phyloP scores from a whole-genome alignment of 768 basidiomycete genomes.

The Filobasidium floriforme region DNA sequence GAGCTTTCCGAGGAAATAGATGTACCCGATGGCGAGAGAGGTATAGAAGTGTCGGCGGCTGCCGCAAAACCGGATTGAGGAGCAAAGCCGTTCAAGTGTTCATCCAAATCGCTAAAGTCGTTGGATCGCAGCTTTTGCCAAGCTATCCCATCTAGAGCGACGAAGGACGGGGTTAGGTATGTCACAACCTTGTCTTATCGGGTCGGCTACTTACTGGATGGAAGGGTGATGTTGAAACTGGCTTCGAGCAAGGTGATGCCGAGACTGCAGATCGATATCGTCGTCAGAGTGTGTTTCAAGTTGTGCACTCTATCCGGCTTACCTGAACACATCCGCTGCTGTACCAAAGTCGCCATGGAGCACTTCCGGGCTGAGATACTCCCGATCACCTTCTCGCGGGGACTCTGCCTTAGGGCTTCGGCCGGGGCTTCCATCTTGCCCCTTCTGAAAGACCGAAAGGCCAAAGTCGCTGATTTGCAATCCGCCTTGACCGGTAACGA shows the following conservation, averaged over 20 bases:
- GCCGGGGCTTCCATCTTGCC: background rate
- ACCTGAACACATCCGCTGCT: conserved; percentile 96
- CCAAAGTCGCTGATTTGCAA: conserved; percentile 99
- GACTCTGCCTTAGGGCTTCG: background rate
- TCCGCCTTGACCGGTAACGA: conserved; percentile 75
- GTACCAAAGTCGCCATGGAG: conserved; percentile 83
- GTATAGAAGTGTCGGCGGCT: background rate
- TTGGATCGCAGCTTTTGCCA: conserved; percentile 90
- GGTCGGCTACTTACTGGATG: conserved; percentile 59
- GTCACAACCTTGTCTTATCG: too few species aligned
- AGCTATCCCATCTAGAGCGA: conserved; percentile 63
- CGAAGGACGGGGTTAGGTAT: background rate
- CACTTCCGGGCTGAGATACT: conserved; percentile 94
- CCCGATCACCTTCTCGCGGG: conserved; percentile 82
- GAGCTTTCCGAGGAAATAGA: conserved; percentile 17
- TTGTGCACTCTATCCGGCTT: conserved; percentile 41
- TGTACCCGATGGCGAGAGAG: conserved; percentile 7
- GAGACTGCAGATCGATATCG: conserved; percentile 52
- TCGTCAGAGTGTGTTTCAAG: conserved; percentile 23
- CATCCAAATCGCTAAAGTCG: conserved; percentile 77
- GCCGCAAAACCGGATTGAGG: background rate
- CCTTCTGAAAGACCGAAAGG: conserved; percentile 54
- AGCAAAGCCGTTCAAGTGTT: conserved; percentile 3
- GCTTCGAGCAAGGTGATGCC: conserved; percentile 95
- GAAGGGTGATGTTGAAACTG: conserved; percentile 89